Evolutionary conservation across 108 stramenopile genomes (phyloP).

Genomic region (Cylindrotheca fusiformis): DNA sequence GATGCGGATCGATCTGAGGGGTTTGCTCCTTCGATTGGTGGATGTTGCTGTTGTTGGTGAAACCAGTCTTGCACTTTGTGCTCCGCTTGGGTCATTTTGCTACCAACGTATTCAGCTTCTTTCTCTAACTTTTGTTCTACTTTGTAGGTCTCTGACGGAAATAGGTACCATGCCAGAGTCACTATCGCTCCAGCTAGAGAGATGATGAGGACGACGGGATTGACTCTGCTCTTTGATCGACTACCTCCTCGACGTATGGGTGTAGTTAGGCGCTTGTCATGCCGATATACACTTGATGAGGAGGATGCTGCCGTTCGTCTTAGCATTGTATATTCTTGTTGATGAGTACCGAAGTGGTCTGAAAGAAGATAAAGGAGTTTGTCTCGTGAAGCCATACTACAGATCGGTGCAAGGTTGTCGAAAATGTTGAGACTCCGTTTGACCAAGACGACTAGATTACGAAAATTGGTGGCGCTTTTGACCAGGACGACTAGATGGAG

Average conservation of each 20-base stretch:
- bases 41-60: slow-evolving; percentile 1
- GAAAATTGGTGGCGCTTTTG: too few species aligned
- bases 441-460: too few species aligned
- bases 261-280: too few species aligned
- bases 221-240: too few species aligned
- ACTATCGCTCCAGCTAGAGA: slow-evolving; percentile 1
- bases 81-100: slow-evolving; percentile 15
- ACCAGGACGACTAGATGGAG: too few species aligned
- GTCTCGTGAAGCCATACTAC: too few species aligned
- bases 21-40: background rate
- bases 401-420: too few species aligned
- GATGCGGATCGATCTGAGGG: slow-evolving; percentile 5
- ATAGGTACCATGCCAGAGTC: slow-evolving; percentile 13
- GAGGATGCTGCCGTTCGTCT: background rate
- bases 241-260: too few species aligned
- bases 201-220: slow-evolving; percentile 7
- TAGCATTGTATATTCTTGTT: background rate
- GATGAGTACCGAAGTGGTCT: too few species aligned
- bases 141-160: slow-evolving; percentile 12
- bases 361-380: too few species aligned
- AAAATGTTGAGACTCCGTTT: too few species aligned
- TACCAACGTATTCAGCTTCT: slow-evolving; percentile 16
- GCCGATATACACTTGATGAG: too few species aligned
- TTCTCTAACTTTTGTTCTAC: slow-evolving; percentile 14
- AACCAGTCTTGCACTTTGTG: slow-evolving; percentile 23